Evolutionary conservation across 352 stramenopile species (phyloP), one percentile per base, ranked within the genome.

Genomic region (Globisporangium camurandrum): DNA sequence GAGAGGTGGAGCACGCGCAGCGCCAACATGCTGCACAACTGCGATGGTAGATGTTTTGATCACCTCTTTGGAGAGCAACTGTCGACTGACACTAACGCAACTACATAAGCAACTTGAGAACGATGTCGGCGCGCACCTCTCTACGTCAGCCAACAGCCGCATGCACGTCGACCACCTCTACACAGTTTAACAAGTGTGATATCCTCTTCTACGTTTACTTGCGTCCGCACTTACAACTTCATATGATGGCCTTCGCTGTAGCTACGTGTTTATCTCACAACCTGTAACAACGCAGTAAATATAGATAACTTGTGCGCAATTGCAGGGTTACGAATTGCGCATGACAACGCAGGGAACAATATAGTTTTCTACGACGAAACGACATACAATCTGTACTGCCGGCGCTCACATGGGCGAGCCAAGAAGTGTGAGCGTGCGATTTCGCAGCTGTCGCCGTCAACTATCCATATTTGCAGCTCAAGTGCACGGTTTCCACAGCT

Each of bases 341-440:
- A 52, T 17, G 48, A 51, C n/a, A n/a, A 43, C 28, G 49, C 39
- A 19, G 20, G 39, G 11, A 31, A 66, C 40, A 54, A 54, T 12
- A 51, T 62, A 11, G n/a, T 59, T 6, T 66, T 52, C 41, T 59
- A 54, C 31, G 46, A 63, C 20, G 49, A 62, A 19, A 62, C 54
- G 1, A 62, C 62, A 27, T 66, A 37, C 41, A 66, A 66, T 30
- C 16, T 66, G 17, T 59, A 62, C 40, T 59, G 46, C 14, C 50
- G 54, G 16, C 49, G 59, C 2, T 46, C 45, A 2, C 45, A 41
- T 11, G 54, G 54, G 1, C 19, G 46, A 6, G 34, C 52, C 6
- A 56, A 53, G 24, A 46, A 46, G 38, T 48, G 43, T 2, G 42
- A 46, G 31, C 54, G 54, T 10, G 54, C 41, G 0, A 46, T 31